phyloP scores from a whole-genome alignment of 225 moss, liverwort and hornwort species.

The Physcomitrellopsis africana region DNA sequence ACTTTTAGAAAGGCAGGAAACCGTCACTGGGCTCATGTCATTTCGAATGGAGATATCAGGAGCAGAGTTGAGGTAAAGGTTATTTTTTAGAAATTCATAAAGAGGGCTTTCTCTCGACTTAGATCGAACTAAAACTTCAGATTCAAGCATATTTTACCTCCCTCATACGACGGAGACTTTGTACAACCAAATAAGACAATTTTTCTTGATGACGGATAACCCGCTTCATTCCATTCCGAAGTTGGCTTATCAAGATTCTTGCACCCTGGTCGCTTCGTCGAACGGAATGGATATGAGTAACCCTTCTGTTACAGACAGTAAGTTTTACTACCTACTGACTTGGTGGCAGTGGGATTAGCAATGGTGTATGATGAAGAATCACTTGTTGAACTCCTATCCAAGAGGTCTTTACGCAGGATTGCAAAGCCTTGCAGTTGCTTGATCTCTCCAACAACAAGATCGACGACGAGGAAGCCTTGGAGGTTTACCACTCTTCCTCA shows the following conservation, averaged over 20 bases:
- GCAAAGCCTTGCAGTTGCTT: constrained; percentile 45
- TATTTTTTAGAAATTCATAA: too few relatives aligned
- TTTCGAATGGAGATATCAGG: too few relatives aligned
- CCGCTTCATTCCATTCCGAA: background rate
- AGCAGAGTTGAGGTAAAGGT: too few relatives aligned
- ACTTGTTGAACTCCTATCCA: too few relatives aligned
- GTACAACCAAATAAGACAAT: background rate
- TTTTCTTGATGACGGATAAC: too few relatives aligned
- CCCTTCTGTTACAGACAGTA: background rate
- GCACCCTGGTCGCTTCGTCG: too few relatives aligned
- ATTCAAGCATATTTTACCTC: too few relatives aligned
- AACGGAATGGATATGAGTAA: background rate
- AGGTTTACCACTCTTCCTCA: background rate
- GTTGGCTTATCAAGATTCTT: background rate
- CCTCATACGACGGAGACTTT: too few relatives aligned
- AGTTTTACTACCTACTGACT: background rate
- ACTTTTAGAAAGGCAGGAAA: too few relatives aligned
- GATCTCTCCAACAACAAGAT: constrained; percentile 59
- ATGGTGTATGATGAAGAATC: background rate
- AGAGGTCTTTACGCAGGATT: constrained; percentile 33
- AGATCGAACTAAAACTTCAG: background rate
- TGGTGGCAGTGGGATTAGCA: background rate
- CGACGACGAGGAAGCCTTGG: constrained; percentile 33
- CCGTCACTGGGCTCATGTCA: too few relatives aligned
- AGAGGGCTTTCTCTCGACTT: too few relatives aligned